Base-by-base conservation (phyloP, 306 rosid genomes). In the Boehmeria nivea region DNA sequence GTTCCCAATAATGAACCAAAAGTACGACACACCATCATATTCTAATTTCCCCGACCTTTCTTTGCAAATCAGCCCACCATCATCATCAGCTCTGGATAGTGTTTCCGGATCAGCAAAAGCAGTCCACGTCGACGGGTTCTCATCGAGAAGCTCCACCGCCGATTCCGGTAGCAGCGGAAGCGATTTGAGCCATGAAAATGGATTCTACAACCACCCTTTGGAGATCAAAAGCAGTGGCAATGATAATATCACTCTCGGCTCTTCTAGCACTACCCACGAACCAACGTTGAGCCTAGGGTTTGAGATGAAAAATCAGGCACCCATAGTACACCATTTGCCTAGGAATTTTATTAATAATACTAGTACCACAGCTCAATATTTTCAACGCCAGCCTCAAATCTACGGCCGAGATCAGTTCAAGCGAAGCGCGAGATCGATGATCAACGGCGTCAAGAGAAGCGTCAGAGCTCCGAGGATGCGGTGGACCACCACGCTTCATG, bases 401-500 rank as follows among this genome's bases (percentile, higher is more conserved):
- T 76, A 68, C 33, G 83, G 83, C 23, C 72, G 75, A 3, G 86
- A 75, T 40, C 36, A 31, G 20, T 85, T 85, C 69, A 85, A 85
- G 56, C 61, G 93, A 45, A 81, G 44, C 50, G 27, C 71, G 1
- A 81, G 88, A 65, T 67, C 68, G 9, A 16, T 65, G 9, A 69
- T 47, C n/a, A n/a, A n/a, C 43, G 80, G 82, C 4, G 78, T 68
- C 45, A 85, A 57, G 70, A 77, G 87, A 78, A 85, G 77, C 70
- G 47, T 67, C 23, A 75, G 97, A 77, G 97, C 89, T 77, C 97
- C 97, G 3, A 79, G 97, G 70, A 89, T 89, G 97, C 61, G 95
- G 74, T 89, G 97, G 97, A 89, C 95, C 10, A 70, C 89, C 0
- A 89, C 95, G 33, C 97, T 89, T 59, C 97, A 89, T 66, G 93